Base-by-base conservation (phyloP, 139 green algal genomes). In the Nannochloris sp. region DNA sequence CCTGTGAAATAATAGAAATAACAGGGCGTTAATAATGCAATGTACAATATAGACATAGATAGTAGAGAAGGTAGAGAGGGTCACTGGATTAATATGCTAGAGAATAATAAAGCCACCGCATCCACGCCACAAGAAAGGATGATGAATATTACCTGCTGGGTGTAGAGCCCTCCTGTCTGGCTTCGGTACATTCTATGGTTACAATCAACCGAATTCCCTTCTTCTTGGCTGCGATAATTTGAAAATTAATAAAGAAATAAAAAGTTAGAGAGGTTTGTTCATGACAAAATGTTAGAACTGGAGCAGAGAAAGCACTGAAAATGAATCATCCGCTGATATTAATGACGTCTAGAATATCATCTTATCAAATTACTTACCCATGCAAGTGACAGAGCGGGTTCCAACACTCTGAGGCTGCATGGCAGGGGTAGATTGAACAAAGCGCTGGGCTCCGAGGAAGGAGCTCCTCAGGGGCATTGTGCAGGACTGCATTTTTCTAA, bases 141-240 rank as follows among this genome's bases (percentile, higher is more conserved):
- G n/a, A 51, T 51, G 19, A 51, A 19, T 27, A 51, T 19, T 36
- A 85, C 25, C 80, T 64, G 9, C 68, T 78, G 19, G 81, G 81
- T 1, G 81, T 87, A 13, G 23, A 38, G 24, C 82, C 81, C 53
- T 68, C 59, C 7, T 5, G 71, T n/a, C 87, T 78, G 3, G 90
- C 76, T 73, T 97, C 91, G 9, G 91, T 97, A 85, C 91, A 97
- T 76, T 97, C 91, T 33, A 97, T 65, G 1, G 91, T 97, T 12
- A 97, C 81, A 37, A 97, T 95, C 47, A 90, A 72, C 4, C 91
- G 77, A 13, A 95, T 35, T 29, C 78, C 55, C 73, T 82, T 79
- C 67, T 82, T 71, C 39, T 67, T 61, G 14, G 65, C n/a, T n/a
- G n/a, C n/a, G n/a, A n/a, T n/a, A n/a, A n/a, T n/a, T n/a, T 64